Evolutionary conservation across 169 alveolate species (phyloP).

Genomic region (Plasmodium chabaudi): DNA sequence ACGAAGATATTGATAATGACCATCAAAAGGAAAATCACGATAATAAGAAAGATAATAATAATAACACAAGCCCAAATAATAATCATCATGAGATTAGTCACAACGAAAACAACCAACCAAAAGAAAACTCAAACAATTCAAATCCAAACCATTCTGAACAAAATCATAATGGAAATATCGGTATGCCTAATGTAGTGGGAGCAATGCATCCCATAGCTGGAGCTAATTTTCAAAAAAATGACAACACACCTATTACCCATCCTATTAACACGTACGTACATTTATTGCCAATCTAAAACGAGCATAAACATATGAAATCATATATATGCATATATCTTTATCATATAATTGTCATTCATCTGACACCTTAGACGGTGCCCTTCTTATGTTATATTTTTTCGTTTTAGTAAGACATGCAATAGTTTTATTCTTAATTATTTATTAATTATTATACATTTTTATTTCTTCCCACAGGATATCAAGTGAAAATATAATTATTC

Average conservation of each 20-base stretch:
- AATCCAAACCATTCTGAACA: constrained; percentile 1
- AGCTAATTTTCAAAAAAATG: constrained; percentile 3
- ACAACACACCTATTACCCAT: constrained; percentile 6
- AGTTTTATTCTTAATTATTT: neutral
- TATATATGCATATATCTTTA: neutral
- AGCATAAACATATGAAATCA: neutral
- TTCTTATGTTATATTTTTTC: neutral
- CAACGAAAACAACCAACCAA: constrained; percentile 3
- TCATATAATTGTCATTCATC: neutral
- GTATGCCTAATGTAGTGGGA: constrained; percentile 15
- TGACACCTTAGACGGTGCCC: neutral
- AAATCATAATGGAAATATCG: neutral
- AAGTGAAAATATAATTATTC: constrained; percentile 56
- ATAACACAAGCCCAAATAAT: constrained; percentile 2
- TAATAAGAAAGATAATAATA: constrained; percentile 11
- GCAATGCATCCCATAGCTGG: constrained; percentile 11
- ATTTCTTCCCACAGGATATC: constrained; percentile 19
- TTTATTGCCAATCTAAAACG: neutral
- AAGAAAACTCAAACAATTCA: neutral
- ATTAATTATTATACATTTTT: neutral
- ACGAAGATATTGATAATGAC: constrained; percentile 4
- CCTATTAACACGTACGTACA: constrained; percentile 17
- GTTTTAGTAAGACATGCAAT: no score
- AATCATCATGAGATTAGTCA: constrained; percentile 17
- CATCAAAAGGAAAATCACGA: neutral